Conservation (phyloP, 2,329 filamentous ascomycete genomes). For the Trichophyton mentagrophytes region DNA sequence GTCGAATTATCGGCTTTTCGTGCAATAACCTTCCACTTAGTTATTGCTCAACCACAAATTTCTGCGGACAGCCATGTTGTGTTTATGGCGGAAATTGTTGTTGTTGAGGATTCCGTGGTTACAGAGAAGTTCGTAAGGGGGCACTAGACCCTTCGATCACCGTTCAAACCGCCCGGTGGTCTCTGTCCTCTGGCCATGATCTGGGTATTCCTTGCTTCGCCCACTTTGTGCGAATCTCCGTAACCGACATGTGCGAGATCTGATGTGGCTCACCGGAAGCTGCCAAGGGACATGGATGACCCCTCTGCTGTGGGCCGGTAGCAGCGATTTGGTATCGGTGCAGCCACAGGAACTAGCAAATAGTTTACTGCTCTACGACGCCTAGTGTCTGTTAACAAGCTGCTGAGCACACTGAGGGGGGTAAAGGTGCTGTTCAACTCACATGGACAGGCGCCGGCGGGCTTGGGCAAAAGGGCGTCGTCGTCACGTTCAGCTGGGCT, state of each 20-base stretch:
- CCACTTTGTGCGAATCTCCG: neutral
- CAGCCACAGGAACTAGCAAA: neutral
- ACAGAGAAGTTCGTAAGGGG: too few relatives aligned
- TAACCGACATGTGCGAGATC: neutral
- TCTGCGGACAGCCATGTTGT: neutral
- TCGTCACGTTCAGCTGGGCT: neutral
- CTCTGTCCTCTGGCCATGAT: neutral
- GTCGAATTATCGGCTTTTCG: neutral
- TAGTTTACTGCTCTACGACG: neutral
- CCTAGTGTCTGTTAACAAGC: neutral
- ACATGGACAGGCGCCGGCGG: neutral
- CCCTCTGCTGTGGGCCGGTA: neutral
- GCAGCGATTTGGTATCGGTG: neutral
- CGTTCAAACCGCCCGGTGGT: neutral
- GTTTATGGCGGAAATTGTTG: neutral
- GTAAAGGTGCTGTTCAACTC: neutral
- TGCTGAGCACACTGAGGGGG: neutral
- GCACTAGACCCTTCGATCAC: too few relatives aligned
- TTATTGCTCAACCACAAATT: neutral
- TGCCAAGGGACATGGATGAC: slow-evolving; percentile 1
- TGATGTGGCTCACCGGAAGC: neutral
- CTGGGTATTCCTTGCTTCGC: neutral
- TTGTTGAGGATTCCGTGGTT: too few relatives aligned
- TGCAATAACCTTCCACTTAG: neutral
- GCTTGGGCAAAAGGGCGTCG: neutral